Evolutionary conservation across 345 rosid genomes (phyloP), one percentile per base, ranked within the genome.

Genomic region (Eucalyptus viminalis): DNA sequence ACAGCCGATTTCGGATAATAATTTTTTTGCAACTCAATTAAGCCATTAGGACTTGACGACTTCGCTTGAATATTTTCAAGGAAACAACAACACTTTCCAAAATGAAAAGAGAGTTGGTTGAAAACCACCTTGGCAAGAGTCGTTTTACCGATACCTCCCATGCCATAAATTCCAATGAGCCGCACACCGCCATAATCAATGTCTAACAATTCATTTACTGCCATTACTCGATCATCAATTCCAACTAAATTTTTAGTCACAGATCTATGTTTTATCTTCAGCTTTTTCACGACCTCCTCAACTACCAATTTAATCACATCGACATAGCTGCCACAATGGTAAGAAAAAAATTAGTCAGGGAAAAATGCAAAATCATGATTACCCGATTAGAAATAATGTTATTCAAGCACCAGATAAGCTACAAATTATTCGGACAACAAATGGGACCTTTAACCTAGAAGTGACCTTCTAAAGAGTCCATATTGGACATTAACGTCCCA

Each of bases 111-210:
- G 54, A 51, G 54, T 51, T 1, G 54, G 4, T 51, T 51, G 22
- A 51, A 51, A 51, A 51, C 22, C 54, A 51, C 54, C 54, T 51
- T 51, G 54, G 86, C 25, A 25, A 88, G 87, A 43, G 89, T 88
- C 6, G 87, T 88, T 67, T 88, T 88, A 17, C 89, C 89, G 3
- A 80, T 88, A 31, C 76, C 76, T 27, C 76, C 89, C 87, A n/a
- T 65, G 76, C 76, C 76, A n/a, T 65, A 9, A 2, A 65, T 65
- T n/a, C 21, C 21, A 65, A 65, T 7, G 11, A 65, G 10, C 11
- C 40, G 40, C 19, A 4, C 37, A 14, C 21, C 5, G 2, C 37
- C 11, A 5, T 11, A 4, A 16, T 14, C 9, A 34, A 65, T 0
- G 40, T 65, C 21, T n/a, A 65, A n/a, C 76, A n/a, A 15, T 65